Conservation (phyloP, 2,329 filamentous ascomycete genomes). For the Xylariaceae sp. region DNA sequence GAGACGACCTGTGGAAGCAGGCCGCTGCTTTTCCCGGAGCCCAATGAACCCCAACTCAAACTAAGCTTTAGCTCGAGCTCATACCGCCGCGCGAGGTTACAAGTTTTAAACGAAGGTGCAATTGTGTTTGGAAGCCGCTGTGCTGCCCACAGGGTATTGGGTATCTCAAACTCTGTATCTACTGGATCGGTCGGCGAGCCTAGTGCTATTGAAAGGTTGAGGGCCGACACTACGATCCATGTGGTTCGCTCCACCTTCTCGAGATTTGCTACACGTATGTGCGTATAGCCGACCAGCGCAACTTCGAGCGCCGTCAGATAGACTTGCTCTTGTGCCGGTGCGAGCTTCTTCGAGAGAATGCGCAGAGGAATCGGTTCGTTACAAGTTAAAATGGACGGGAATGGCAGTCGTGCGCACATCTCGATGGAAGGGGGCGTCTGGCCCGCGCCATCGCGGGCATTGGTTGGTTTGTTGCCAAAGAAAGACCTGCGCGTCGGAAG, state of each 20-base stretch:
- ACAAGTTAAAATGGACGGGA: constrained; percentile 87
- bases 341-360: constrained; percentile 79
- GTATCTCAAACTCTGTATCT: constrained; percentile 72
- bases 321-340: constrained; percentile 70
- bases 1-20: constrained; percentile 72
- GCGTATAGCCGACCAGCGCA: constrained; percentile 79
- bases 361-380: constrained; percentile 84
- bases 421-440: constrained; percentile 74
- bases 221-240: constrained; percentile 77
- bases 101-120: constrained; percentile 84
- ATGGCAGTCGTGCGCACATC: constrained; percentile 78
- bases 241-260: constrained; percentile 71
- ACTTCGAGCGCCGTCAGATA: constrained; percentile 83
- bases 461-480: constrained; percentile 53
- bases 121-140: constrained; percentile 82
- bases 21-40: constrained; percentile 15
- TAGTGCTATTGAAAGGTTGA: constrained; percentile 75
- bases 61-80: constrained; percentile 84
- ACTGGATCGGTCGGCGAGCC: constrained; percentile 64
- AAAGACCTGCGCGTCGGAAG: constrained; percentile 58
- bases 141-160: constrained; percentile 74
- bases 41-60: constrained; percentile 68
- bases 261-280: constrained; percentile 79
- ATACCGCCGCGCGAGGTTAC: constrained; percentile 84
- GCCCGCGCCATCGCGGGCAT: constrained; percentile 36